phyloP scores from a whole-genome alignment of 495 filamentous ascomycete species.

The Astrothelium subdiscretum region DNA sequence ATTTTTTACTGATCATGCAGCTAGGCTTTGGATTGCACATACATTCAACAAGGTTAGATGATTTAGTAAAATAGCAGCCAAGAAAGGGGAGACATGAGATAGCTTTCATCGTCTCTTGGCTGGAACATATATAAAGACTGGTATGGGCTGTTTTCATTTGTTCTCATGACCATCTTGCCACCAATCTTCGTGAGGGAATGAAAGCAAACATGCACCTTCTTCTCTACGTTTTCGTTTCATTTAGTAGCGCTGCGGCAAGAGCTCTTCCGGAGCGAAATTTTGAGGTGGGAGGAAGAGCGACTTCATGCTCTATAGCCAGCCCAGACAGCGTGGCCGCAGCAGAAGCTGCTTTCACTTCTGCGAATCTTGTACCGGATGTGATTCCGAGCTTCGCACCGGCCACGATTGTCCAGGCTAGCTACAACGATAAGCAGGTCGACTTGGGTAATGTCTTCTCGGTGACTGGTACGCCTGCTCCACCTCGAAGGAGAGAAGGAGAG shows the following conservation, averaged over 20 bases:
- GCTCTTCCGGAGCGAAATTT: background rate
- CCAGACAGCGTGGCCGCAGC: background rate
- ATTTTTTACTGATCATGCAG: background rate
- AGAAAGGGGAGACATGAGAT: no score
- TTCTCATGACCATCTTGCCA: background rate
- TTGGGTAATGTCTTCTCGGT: slow-evolving; percentile 5
- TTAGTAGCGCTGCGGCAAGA: background rate
- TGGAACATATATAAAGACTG: no score
- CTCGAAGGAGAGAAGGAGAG: no score
- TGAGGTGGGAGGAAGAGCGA: background rate
- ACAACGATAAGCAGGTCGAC: slow-evolving; percentile 5
- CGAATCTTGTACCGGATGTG: slow-evolving; percentile 6
- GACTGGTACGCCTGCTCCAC: slow-evolving; percentile 5
- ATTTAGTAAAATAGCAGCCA: background rate
- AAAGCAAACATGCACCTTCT: background rate
- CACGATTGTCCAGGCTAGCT: slow-evolving; percentile 6
- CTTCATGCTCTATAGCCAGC: background rate
- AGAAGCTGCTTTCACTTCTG: slow-evolving; percentile 4
- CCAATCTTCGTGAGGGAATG: background rate
- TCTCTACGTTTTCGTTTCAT: background rate
- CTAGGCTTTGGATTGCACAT: background rate
- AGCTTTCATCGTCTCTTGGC: no score
- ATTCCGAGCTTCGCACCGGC: slow-evolving; percentile 9
- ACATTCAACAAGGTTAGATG: background rate
- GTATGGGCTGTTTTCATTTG: background rate